Evolutionary conservation across 2,329 filamentous ascomycete species (phyloP).

Genomic region (Pleoardoris graminearum): DNA sequence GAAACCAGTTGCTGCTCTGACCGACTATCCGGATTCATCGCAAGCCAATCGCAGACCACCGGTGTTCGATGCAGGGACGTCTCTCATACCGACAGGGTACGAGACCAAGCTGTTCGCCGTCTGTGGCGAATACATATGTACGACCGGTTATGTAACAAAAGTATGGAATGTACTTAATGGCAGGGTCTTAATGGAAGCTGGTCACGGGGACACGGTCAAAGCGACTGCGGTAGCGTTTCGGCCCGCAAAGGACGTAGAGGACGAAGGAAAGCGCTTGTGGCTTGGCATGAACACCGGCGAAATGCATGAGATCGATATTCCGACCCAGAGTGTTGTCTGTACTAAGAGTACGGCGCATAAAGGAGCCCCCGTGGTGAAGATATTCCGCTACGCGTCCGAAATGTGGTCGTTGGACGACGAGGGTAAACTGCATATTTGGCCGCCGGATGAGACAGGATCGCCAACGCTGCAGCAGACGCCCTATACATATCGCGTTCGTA

Average conservation of each 20-base stretch:
- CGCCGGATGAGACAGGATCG: slow-evolving; percentile 71
- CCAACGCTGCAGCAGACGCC: slow-evolving; percentile 76
- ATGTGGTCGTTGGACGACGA: slow-evolving; percentile 94
- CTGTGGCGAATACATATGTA: slow-evolving; percentile 84
- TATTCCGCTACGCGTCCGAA: slow-evolving; percentile 83
- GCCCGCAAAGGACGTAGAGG: slow-evolving; percentile 72
- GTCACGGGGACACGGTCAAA: slow-evolving; percentile 83
- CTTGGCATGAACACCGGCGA: slow-evolving; percentile 88
- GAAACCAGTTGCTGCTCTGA: slow-evolving; percentile 57
- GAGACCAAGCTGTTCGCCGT: slow-evolving; percentile 86
- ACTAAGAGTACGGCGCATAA: slow-evolving; percentile 74
- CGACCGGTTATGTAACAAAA: slow-evolving; percentile 81
- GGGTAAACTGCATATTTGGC: slow-evolving; percentile 86
- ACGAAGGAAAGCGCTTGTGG: slow-evolving; percentile 84
- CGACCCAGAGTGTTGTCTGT: slow-evolving; percentile 69
- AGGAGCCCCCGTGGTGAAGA: slow-evolving; percentile 77
- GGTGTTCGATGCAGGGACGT: slow-evolving; percentile 69
- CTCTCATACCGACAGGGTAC: slow-evolving; percentile 80
- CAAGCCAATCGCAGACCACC: slow-evolving; percentile 84
- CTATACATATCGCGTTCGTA: slow-evolving; percentile 76
- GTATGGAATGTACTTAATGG: slow-evolving; percentile 87
- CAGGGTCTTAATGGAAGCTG: slow-evolving; percentile 76
- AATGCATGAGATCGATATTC: slow-evolving; percentile 83
- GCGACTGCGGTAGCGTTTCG: slow-evolving; percentile 84
- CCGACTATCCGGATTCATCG: slow-evolving; percentile 80